Evolutionary conservation across 306 rosid genomes (phyloP).

Genomic region (Urtica urens): DNA sequence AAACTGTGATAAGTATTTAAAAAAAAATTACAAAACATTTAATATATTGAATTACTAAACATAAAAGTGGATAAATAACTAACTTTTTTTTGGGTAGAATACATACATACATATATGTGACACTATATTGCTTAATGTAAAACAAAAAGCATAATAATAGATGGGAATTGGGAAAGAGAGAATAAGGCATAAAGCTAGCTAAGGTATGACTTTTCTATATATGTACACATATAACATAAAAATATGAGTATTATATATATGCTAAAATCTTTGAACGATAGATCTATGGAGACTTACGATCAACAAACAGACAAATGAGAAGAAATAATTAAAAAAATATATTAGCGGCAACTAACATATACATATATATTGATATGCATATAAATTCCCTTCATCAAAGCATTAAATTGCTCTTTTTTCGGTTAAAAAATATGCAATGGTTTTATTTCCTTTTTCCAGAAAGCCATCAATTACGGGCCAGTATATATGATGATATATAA

Average conservation of each 20-base stretch:
- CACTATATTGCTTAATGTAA: too few relatives aligned
- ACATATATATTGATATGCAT: background rate
- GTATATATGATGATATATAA: background rate
- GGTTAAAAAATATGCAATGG: too few relatives aligned
- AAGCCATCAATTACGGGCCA: conserved; percentile 8
- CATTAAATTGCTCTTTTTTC: too few relatives aligned
- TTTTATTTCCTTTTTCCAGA: background rate
- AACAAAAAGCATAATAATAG: too few relatives aligned
- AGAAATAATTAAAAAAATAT: background rate
- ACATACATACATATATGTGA: too few relatives aligned
- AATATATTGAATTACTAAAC: too few relatives aligned
- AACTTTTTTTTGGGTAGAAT: too few relatives aligned
- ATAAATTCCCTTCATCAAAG: background rate
- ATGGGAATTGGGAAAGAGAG: background rate
- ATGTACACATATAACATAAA: too few relatives aligned
- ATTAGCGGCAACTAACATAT: background rate
- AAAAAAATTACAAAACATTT: too few relatives aligned
- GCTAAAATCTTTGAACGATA: conserved; percentile 3
- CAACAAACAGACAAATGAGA: background rate
- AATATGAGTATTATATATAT: background rate
- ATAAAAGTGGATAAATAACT: too few relatives aligned
- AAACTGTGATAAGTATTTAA: too few relatives aligned
- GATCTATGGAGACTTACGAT: background rate
- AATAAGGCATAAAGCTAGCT: conserved; percentile 6
- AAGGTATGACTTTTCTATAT: too few relatives aligned